Evolutionary conservation across 2,329 filamentous ascomycete species (phyloP).

Genomic region (Aaosphaeria arxii): DNA sequence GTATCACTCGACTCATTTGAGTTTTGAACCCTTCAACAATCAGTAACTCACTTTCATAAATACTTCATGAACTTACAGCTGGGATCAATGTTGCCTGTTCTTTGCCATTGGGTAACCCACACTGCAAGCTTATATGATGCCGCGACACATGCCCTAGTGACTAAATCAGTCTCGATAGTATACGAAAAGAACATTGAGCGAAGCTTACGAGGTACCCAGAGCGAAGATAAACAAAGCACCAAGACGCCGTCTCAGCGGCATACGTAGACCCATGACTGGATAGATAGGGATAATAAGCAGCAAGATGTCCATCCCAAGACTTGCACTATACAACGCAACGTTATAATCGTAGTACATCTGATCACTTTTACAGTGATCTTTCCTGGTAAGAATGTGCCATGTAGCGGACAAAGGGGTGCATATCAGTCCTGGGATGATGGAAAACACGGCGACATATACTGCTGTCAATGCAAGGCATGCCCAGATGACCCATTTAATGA

Average conservation of each 20-base stretch:
- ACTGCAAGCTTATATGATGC: no score
- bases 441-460: slow-evolving; percentile 16
- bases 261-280: slow-evolving; percentile 15
- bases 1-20: slow-evolving; percentile 14
- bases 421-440: slow-evolving; percentile 18
- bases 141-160: no score
- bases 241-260: slow-evolving; percentile 13
- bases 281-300: slow-evolving; percentile 20
- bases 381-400: slow-evolving; percentile 15
- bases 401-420: slow-evolving; percentile 12
- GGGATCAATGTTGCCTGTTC: slow-evolving; percentile 14
- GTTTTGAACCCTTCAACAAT: slow-evolving; percentile 13
- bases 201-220: slow-evolving; percentile 6
- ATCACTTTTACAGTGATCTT: slow-evolving; percentile 8
- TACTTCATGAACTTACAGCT: slow-evolving; percentile 15
- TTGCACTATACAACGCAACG: slow-evolving; percentile 18
- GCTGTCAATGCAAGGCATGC: slow-evolving; percentile 12
- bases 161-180: no score
- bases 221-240: slow-evolving; percentile 3
- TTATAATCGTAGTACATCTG: slow-evolving; percentile 14
- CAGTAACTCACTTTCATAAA: no score
- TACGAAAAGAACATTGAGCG: neutral
- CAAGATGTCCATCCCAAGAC: slow-evolving; percentile 19
- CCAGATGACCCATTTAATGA: slow-evolving; percentile 3
- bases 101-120: no score